phyloP scores from a whole-genome alignment of 768 basidiomycete genomes.

The Lentinula aciculospora region DNA sequence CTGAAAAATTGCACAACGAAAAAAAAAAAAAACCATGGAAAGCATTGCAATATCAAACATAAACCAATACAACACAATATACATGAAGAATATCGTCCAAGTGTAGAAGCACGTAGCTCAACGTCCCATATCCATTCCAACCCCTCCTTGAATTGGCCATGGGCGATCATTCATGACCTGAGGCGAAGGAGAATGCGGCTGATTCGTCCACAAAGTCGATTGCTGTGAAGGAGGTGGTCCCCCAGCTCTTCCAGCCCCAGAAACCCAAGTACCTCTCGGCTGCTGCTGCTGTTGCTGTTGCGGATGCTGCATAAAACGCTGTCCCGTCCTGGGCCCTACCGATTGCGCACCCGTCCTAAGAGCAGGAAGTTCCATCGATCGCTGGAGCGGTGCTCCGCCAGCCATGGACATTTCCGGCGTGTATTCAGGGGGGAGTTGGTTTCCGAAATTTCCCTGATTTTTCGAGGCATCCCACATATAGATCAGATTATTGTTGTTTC shows the following conservation, averaged over 20 bases:
- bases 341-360: conserved; percentile 40
- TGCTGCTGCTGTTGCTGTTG: conserved; percentile 26
- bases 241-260: conserved; percentile 23
- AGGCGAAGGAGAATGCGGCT: conserved; percentile 33
- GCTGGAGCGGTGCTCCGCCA: conserved; percentile 31
- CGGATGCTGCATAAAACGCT: conserved; percentile 40
- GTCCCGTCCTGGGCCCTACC: conserved; percentile 45
- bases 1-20: too few relatives aligned
- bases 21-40: too few relatives aligned
- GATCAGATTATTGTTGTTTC: conserved; percentile 11
- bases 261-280: conserved; percentile 25
- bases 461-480: conserved; percentile 15
- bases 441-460: conserved; percentile 13
- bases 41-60: neutral
- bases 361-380: conserved; percentile 44
- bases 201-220: conserved; percentile 32
- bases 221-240: conserved; percentile 24
- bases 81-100: too few relatives aligned
- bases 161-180: conserved; percentile 34
- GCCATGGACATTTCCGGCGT: neutral
- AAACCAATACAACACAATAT: neutral
- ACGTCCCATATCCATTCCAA: conserved; percentile 32
- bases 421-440: conserved; percentile 10
- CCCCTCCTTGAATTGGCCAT: conserved; percentile 36
- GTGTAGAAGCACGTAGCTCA: conserved; percentile 16